Evolutionary conservation across 768 basidiomycete species (phyloP).

Genomic region (Pulveroboletus sp.): DNA sequence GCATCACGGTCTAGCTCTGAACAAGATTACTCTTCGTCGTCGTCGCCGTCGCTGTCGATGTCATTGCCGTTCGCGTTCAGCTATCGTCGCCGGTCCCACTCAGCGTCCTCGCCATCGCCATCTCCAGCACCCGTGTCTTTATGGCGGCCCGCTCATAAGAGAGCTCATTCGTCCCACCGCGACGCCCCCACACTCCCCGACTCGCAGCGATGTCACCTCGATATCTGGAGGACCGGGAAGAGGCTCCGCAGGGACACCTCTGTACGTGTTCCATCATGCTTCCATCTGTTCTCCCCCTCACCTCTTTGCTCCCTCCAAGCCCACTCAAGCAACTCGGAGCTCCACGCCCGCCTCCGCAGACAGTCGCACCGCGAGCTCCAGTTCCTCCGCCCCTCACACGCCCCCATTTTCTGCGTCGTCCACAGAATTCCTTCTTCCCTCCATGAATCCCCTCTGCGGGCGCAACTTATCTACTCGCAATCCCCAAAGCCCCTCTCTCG

Average conservation of each 20-base stretch:
- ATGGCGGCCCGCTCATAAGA: constrained; percentile 45
- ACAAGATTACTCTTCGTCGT: constrained; percentile 9
- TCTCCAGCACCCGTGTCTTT: constrained; percentile 34
- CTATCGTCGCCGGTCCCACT: constrained; percentile 52
- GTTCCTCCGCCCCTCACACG: constrained; percentile 28
- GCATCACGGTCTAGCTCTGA: constrained; percentile 12
- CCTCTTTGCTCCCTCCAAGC: constrained; percentile 6
- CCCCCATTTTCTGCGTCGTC: constrained; percentile 44
- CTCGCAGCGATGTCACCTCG: constrained; percentile 48
- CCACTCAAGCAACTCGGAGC: constrained; percentile 21
- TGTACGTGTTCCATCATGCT: constrained; percentile 30
- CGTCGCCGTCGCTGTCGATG: constrained; percentile 18
- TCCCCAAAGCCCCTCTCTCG: constrained; percentile 20
- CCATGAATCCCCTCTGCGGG: constrained; percentile 19
- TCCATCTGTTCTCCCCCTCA: constrained; percentile 2
- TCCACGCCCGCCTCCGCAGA: constrained; percentile 29
- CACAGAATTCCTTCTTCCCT: constrained; percentile 45
- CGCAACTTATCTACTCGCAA: constrained; percentile 7
- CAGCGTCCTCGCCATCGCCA: constrained; percentile 36
- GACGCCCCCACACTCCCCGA: constrained; percentile 30
- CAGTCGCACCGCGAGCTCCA: constrained; percentile 22
- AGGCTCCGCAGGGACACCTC: constrained; percentile 45
- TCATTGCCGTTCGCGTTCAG: constrained; percentile 32
- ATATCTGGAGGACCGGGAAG: constrained; percentile 52
- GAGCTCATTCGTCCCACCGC: constrained; percentile 40